A percentile compares a stretch with the other conserved stretches of the same genome.
Evolutionary conservation across 192 early-diverging fungal genomes (phyloP).

Genomic region (Coemansia sp.): DNA sequence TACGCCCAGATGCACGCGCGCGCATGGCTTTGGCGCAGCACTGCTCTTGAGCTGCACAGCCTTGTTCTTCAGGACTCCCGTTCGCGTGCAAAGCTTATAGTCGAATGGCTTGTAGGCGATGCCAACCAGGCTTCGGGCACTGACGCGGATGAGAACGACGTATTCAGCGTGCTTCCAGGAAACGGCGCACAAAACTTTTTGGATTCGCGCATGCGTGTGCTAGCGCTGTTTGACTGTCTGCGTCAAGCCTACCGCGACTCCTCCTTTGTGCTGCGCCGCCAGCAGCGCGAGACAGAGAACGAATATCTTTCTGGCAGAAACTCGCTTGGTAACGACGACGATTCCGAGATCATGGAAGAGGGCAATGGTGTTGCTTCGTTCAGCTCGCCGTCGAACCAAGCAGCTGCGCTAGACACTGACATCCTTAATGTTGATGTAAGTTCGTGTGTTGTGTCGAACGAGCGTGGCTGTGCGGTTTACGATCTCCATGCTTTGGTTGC

Average conservation of each 20-base stretch:
- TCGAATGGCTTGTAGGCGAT: conserved; percentile 52
- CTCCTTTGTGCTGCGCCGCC: conserved; percentile 13
- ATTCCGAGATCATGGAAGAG: conserved; percentile 22
- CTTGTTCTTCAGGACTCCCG: conserved; percentile 56
- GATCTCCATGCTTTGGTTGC: conserved; percentile 70
- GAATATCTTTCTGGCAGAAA: conserved; percentile 16
- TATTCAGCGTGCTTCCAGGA: conserved; percentile 25
- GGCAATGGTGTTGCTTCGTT: conserved; percentile 17
- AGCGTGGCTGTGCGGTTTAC: conserved; percentile 62
- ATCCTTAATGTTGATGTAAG: conserved; percentile 58
- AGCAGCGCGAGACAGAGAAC: conserved; percentile 25
- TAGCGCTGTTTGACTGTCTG: conserved; percentile 43
- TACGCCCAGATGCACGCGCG: conserved; percentile 75
- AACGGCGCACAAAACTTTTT: conserved; percentile 20
- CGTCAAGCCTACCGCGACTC: conserved; percentile 49
- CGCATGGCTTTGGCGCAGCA: conserved; percentile 84
- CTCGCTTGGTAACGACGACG: background rate
- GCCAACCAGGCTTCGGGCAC: conserved; percentile 15
- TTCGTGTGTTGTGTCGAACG: conserved; percentile 56
- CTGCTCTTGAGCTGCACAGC: conserved; percentile 86
- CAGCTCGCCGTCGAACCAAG: conserved; percentile 20
- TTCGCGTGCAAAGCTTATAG: conserved; percentile 43
- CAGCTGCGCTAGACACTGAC: conserved; percentile 73
- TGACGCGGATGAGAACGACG: conserved; percentile 8
- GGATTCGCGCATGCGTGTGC: conserved; percentile 50